phyloP scores from a whole-genome alignment of 2,329 filamentous ascomycete genomes.

The Pyricularia sp. region DNA sequence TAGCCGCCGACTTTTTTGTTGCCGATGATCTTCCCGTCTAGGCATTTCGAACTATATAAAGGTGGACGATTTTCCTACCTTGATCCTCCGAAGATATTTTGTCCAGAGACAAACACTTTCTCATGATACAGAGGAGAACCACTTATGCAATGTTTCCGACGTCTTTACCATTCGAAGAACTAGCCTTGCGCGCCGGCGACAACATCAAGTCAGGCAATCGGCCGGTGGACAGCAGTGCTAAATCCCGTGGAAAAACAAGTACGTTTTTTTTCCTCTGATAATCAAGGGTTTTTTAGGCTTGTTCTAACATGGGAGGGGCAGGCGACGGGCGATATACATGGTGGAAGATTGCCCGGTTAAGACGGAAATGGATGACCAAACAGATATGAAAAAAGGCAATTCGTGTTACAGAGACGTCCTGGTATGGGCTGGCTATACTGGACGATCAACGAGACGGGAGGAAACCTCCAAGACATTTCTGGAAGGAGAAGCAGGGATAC shows the following conservation, averaged over 20 bases:
- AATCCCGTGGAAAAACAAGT: neutral
- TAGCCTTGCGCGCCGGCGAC: neutral
- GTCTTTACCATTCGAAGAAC: neutral
- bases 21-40: neutral
- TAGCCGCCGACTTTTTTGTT: neutral
- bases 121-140: neutral
- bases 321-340: neutral
- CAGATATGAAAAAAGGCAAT: neutral
- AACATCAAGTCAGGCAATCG: neutral
- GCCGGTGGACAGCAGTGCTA: neutral
- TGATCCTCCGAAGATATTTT: neutral
- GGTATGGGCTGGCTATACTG: neutral
- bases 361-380: neutral
- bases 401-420: neutral
- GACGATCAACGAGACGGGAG: neutral
- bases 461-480: neutral
- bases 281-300: neutral
- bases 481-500: neutral
- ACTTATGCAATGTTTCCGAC: neutral
- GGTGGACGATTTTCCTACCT: neutral
- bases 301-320: neutral
- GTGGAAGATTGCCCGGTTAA: neutral
- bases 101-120: neutral
- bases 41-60: neutral
- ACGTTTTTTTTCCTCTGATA: neutral